Base-by-base conservation (phyloP, 1,284 basidiomycete genomes). In the Cutaneotrichosporon spelunceum region DNA sequence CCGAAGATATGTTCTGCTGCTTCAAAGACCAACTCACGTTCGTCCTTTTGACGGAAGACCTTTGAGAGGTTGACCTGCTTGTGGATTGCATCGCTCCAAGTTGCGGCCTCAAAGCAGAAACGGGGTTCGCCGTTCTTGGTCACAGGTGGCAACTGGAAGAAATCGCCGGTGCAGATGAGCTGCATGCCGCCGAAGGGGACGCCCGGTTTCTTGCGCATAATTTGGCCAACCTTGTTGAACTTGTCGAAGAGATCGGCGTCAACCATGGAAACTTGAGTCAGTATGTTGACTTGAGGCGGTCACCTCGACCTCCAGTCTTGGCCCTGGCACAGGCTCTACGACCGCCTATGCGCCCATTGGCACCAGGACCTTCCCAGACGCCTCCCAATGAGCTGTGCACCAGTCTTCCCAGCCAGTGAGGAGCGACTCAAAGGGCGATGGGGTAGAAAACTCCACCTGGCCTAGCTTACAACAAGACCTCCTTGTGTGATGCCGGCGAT, bases 81-180 rank as follows among this genome's bases (percentile, higher is more conserved):
- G 60, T 81, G 80, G 65, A 99, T 87, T 14, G 88, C 86, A 55
- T 84, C 79, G n/a, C 81, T 80, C 96, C 96, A 99, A 24, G 84
- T 83, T 33, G 85, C 80, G 7, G 93, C 91, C 71, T 99, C 93
- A 72, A 99, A 99, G 3, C 90, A 89, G 75, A 96, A 97, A 63
- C 75, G 82, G 11, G 81, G 74, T 50, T 65, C 81, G 3, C 78
- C 74, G 3, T 76, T 78, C 66, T 84, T 84, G n/a, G 84, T 82
- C 7, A 99, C 93, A 0, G 96, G 95, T 1, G 96, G 96, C 7
- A 99, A 82, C 77, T 99, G 94, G 79, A 92, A 96, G 79, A 98
- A 99, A 75, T 99, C 94, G 24, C 94, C 94, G 1, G 92, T 94
- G 14, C 96, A 83, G 64, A 94, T 85, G 63, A 99, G 80, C 83